Evolutionary conservation across 495 filamentous ascomycete genomes (phyloP), one percentile per base, ranked within the genome.

Genomic region (Delitschia confertaspora): DNA sequence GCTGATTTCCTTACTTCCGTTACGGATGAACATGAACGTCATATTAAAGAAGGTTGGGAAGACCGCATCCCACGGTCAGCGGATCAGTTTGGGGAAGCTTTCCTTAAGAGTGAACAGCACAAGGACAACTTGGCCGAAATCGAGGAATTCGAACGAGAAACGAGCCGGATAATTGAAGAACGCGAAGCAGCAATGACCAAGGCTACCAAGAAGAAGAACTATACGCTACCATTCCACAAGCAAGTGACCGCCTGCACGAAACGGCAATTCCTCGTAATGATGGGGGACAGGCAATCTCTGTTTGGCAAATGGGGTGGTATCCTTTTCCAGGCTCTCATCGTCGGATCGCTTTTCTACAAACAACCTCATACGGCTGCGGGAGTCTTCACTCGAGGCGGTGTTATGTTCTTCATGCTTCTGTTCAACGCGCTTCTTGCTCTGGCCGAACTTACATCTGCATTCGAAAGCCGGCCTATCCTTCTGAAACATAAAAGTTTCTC

Each of bases 401-500:
- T 75, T 2, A 63, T 80, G 56, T 93, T 91, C 64, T 86, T 85
- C 59, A 72, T 80, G 33, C 61, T 93, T 8, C 64, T 95, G 9
- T 89, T 89, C 69, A 88, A 88, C 52, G 74, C 83, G 20, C 70
- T 93, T 24, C 70, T 89, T 17, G 82, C 86, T 11, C 61, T 93
- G 14, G 74, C 82, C 5, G 86, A 93, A 51, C 67, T 89, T 23
- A 85, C 79, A 11, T 64, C 78, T 19, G 74, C 80, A 2, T 89
- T 88, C 51, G 60, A 69, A 3, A 76, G 75, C 7, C 72, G 82
- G 19, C 83, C 81, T 2, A 82, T 93, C 31, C 63, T 93, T 26
- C 66, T 85, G 44, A 88, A 91, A 50, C 87, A 94, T 60, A 84
- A 85, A 61, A 77, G 73, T 43, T 91, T 85, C 57, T 82, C 81